phyloP scores from a whole-genome alignment of 2,329 filamentous ascomycete species.

The Colletotrichum shisoi region DNA sequence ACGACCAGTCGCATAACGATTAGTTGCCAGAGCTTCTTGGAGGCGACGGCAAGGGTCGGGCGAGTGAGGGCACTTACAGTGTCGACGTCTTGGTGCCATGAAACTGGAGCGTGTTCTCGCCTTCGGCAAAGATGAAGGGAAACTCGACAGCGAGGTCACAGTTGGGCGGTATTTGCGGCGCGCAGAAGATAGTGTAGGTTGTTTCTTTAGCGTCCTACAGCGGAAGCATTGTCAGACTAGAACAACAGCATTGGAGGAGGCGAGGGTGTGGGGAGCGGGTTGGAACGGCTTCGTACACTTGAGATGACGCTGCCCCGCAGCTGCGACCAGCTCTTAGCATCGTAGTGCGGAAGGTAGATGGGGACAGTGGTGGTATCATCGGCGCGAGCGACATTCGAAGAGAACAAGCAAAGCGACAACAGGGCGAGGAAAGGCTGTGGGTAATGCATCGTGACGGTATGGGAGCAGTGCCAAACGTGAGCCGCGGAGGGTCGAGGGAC shows the following conservation, averaged over 20 bases:
- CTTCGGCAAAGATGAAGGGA: slow-evolving; percentile 58
- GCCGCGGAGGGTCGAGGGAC: neutral
- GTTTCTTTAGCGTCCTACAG: slow-evolving; percentile 52
- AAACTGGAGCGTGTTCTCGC: slow-evolving; percentile 55
- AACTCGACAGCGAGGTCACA: slow-evolving; percentile 58
- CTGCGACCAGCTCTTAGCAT: slow-evolving; percentile 53
- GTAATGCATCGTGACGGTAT: slow-evolving; percentile 31
- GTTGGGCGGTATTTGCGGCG: slow-evolving; percentile 50
- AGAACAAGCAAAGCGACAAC: slow-evolving; percentile 42
- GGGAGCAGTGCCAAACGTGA: neutral
- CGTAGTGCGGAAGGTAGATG: slow-evolving; percentile 57
- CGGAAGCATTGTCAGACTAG: slow-evolving; percentile 20
- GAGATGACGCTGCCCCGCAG: slow-evolving; percentile 57
- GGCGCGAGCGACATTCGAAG: slow-evolving; percentile 25
- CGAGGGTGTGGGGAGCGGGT: neutral
- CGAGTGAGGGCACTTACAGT: slow-evolving; percentile 48
- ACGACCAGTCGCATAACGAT: slow-evolving; percentile 1
- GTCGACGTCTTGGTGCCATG: slow-evolving; percentile 54
- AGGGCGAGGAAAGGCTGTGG: slow-evolving; percentile 42
- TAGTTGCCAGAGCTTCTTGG: slow-evolving; percentile 1
- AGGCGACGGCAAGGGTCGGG: slow-evolving; percentile 2
- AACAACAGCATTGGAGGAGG: neutral
- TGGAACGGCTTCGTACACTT: slow-evolving; percentile 46
- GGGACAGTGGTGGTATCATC: slow-evolving; percentile 52
- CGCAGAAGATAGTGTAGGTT: slow-evolving; percentile 60